Evolutionary conservation across 2,329 filamentous ascomycete genomes (phyloP).

Genomic region (Chalaropsis ovoidea): DNA sequence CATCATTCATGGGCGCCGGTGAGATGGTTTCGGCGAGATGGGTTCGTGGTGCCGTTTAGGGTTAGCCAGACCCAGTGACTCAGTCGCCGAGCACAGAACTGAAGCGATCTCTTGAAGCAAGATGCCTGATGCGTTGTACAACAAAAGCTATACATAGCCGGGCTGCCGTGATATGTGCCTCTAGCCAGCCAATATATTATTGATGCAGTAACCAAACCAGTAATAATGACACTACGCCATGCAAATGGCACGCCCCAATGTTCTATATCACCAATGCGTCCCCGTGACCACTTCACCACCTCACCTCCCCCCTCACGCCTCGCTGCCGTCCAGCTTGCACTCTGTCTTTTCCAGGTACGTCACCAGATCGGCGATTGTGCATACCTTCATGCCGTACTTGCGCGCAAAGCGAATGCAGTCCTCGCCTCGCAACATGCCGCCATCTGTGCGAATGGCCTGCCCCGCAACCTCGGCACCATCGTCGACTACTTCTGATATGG

Average conservation of each 20-base stretch:
- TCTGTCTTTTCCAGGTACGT: slow-evolving; percentile 67
- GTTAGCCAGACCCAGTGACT: slow-evolving; percentile 22
- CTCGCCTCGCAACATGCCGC: slow-evolving; percentile 88
- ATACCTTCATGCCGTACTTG: slow-evolving; percentile 81
- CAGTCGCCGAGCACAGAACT: slow-evolving; percentile 7
- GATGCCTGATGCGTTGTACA: not conserved
- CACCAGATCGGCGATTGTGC: slow-evolving; percentile 87
- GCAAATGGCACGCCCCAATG: not conserved
- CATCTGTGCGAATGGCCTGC: slow-evolving; percentile 51
- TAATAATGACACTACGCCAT: not conserved
- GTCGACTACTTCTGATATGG: slow-evolving; percentile 86
- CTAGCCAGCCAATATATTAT: not conserved
- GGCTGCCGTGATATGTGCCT: not conserved
- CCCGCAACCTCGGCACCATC: slow-evolving; percentile 67
- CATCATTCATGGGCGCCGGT: not conserved
- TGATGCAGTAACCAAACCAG: not conserved
- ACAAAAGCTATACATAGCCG: not conserved
- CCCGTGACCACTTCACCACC: too few species aligned
- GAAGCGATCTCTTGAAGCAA: slow-evolving; percentile 1
- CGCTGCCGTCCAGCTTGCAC: slow-evolving; percentile 45
- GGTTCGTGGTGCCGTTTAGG: slow-evolving; percentile 5
- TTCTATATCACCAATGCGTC: not conserved
- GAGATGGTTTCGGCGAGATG: not conserved
- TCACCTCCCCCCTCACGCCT: slow-evolving; percentile 28
- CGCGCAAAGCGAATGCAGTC: slow-evolving; percentile 79